Percentiles rank a stretch among this genome's conserved stretches.
Conservation (phyloP, 2,329 filamentous ascomycete genomes). For the Xylaria sp. region DNA sequence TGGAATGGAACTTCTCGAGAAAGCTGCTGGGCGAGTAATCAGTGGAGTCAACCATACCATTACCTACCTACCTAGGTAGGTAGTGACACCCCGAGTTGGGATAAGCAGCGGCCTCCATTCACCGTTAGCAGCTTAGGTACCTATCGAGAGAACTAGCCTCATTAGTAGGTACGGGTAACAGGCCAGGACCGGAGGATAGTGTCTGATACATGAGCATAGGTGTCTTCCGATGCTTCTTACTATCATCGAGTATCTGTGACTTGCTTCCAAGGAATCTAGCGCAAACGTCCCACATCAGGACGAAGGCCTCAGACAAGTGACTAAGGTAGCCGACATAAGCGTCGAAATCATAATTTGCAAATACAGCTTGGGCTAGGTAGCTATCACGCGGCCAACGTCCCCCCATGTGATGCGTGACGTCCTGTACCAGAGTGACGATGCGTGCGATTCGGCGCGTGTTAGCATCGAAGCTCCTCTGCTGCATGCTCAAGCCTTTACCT, state of each 20-base stretch:
- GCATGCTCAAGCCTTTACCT: not conserved
- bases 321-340: conserved; percentile 3
- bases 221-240: conserved; percentile 10
- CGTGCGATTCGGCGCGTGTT: not conserved
- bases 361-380: not conserved
- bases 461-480: not conserved
- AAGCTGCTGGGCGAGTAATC: too few species aligned
- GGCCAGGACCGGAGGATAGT: not conserved
- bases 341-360: conserved; percentile 15
- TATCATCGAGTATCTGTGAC: conserved; percentile 8
- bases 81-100: too few species aligned
- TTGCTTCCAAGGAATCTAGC: conserved; percentile 12
- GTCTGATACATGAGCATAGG: conserved; percentile 3
- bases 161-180: too few species aligned
- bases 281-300: not conserved
- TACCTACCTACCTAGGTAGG: too few species aligned
- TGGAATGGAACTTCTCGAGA: too few species aligned
- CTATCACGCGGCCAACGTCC: conserved; percentile 1
- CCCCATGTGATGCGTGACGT: conserved; percentile 1
- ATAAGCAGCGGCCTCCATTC: too few species aligned
- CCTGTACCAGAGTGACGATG: not conserved
- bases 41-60: too few species aligned
- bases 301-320: not conserved
- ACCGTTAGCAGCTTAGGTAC: too few species aligned
- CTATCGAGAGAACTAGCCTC: too few species aligned